Evolutionary conservation across 306 rosid genomes (phyloP).

Genomic region (Senna tora): DNA sequence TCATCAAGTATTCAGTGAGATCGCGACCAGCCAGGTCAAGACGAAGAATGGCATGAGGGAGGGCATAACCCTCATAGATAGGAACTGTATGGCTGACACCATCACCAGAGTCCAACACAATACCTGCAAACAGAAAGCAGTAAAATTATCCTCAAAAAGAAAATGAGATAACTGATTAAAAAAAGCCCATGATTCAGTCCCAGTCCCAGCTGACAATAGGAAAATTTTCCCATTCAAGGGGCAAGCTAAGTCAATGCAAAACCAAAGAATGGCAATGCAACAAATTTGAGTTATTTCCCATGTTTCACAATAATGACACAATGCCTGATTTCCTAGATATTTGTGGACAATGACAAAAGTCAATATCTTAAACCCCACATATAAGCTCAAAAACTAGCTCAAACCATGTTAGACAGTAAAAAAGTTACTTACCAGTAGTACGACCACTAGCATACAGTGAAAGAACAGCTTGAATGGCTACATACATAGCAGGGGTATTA

Average conservation of each 20-base stretch:
- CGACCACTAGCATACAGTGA: constrained; percentile 97
- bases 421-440: constrained; percentile 73
- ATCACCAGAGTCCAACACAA: constrained; percentile 58
- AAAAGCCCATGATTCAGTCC: background rate
- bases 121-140: constrained; percentile 40
- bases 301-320: background rate
- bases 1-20: constrained; percentile 55
- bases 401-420: constrained; percentile 5
- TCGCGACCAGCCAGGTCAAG: constrained; percentile 60
- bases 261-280: background rate
- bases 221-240: background rate
- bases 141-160: constrained; percentile 6
- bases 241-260: background rate
- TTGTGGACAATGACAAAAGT: background rate
- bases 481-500: constrained; percentile 97
- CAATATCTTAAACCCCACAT: background rate
- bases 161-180: background rate
- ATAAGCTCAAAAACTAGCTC: constrained; percentile 22
- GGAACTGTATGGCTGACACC: constrained; percentile 59
- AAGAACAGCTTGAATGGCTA: constrained; percentile 97
- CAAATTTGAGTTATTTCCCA: background rate
- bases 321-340: constrained; percentile 1
- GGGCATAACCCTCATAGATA: constrained; percentile 59
- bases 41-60: constrained; percentile 59
- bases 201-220: constrained; percentile 17